Conservation (phyloP, 345 rosid species). For the Linum tenue region DNA sequence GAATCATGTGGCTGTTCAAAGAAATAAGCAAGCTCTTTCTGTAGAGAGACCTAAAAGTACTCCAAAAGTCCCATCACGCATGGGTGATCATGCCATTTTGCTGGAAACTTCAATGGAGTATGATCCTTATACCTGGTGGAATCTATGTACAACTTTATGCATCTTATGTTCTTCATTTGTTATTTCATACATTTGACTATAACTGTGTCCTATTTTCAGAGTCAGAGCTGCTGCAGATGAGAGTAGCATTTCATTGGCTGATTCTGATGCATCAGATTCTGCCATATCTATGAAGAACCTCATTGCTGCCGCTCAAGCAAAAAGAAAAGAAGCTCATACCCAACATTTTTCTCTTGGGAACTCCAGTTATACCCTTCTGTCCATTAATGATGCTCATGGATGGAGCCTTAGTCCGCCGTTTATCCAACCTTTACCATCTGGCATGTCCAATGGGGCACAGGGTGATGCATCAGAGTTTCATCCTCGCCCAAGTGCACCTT, state of each 20-base stretch:
- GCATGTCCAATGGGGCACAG: slow-evolving; percentile 27
- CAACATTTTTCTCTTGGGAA: slow-evolving; percentile 41
- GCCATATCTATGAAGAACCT: slow-evolving; percentile 65
- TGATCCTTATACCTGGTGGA: slow-evolving; percentile 25
- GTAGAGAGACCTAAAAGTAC: slow-evolving; percentile 41
- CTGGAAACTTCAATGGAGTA: slow-evolving; percentile 34
- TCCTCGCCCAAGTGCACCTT: slow-evolving; percentile 24
- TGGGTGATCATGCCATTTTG: slow-evolving; percentile 28
- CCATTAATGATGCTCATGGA: slow-evolving; percentile 33
- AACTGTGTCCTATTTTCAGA: slow-evolving; percentile 25
- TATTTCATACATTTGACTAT: not conserved
- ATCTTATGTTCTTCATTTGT: slow-evolving; percentile 7
- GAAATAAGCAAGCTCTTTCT: slow-evolving; percentile 32
- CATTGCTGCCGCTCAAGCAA: slow-evolving; percentile 92
- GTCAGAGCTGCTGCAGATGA: slow-evolving; percentile 34
- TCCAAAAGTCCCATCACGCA: slow-evolving; percentile 35
- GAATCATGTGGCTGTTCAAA: slow-evolving; percentile 37
- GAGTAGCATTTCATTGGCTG: slow-evolving; percentile 25
- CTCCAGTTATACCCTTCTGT: slow-evolving; percentile 26
- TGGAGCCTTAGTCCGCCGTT: slow-evolving; percentile 43
- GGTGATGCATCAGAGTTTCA: slow-evolving; percentile 34
- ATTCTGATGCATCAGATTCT: slow-evolving; percentile 53
- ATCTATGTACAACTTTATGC: slow-evolving; percentile 24
- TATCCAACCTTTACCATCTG: slow-evolving; percentile 39
- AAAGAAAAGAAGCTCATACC: slow-evolving; percentile 66